These are phyloP conservation scores for Alternaria angustiovoidea DNA, from an alignment of 2,329 filamentous ascomycete species.

Conservation along the genomic window DNA sequence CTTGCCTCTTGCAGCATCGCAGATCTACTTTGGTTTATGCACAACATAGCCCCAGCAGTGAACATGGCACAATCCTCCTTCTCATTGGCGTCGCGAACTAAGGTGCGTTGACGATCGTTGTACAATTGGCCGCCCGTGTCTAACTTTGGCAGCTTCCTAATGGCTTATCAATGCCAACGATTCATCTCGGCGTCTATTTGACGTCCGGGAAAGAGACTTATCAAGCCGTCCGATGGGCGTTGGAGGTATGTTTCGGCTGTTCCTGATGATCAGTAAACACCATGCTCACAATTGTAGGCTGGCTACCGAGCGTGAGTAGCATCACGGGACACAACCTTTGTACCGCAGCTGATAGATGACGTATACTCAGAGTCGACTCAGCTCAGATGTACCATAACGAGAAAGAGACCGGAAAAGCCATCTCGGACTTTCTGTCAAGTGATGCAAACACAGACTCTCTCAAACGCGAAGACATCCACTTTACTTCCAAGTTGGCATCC, in stretches of 20 bases:
- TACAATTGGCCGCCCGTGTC: conserved; percentile 13
- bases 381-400: conserved; percentile 78
- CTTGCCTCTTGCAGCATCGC: conserved; percentile 36
- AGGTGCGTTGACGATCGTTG: conserved; percentile 33
- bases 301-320: conserved; percentile 56
- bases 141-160: conserved; percentile 58
- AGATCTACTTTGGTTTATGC: conserved; percentile 25
- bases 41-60: conserved; percentile 16
- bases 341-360: conserved; percentile 32
- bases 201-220: conserved; percentile 69
- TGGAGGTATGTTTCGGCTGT: conserved; percentile 56
- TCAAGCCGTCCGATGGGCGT: conserved; percentile 64
- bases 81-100: conserved; percentile 55
- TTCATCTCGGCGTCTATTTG: conserved; percentile 78
- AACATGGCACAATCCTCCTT: conserved; percentile 47
- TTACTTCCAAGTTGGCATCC: conserved; percentile 78
- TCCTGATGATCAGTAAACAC: conserved; percentile 19
- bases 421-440: conserved; percentile 64
- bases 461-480: conserved; percentile 75
- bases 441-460: conserved; percentile 60
- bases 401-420: conserved; percentile 71
- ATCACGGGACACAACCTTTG: conserved; percentile 19
- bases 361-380: conserved; percentile 59
- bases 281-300: conserved; percentile 45
- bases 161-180: conserved; percentile 71